Percentiles rank a stretch among this genome's conserved stretches.
Conservation (phyloP, 495 filamentous ascomycete species). For the Lepidopterella palustris region DNA sequence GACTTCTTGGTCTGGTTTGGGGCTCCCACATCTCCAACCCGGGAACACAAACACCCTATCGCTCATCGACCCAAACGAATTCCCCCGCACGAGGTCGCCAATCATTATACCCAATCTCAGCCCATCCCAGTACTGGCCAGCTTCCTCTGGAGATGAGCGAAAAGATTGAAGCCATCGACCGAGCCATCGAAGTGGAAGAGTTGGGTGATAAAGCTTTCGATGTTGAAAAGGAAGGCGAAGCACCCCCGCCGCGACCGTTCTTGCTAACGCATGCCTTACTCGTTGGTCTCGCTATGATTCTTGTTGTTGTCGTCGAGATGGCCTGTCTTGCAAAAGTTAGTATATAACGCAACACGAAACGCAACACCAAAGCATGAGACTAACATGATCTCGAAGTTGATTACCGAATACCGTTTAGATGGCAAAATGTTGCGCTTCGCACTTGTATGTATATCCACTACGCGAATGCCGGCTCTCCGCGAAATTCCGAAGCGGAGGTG, state of each 20-base stretch:
- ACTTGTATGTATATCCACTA: slow-evolving; percentile 17
- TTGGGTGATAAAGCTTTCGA: slow-evolving; percentile 28
- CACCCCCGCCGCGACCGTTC: slow-evolving; percentile 19
- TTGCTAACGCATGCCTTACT: slow-evolving; percentile 26
- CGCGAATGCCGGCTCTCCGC: background rate
- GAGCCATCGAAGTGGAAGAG: slow-evolving; percentile 28
- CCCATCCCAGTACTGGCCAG: slow-evolving; percentile 13
- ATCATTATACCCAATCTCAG: slow-evolving; percentile 25
- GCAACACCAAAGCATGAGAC: background rate
- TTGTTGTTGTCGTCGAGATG: slow-evolving; percentile 26
- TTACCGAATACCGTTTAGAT: slow-evolving; percentile 32
- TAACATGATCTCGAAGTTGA: slow-evolving; percentile 13
- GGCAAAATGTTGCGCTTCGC: slow-evolving; percentile 30
- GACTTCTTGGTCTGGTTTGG: slow-evolving; percentile 30
- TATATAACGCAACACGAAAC: background rate
- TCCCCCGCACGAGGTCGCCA: slow-evolving; percentile 6
- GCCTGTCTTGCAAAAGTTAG: slow-evolving; percentile 24
- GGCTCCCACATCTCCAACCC: slow-evolving; percentile 16
- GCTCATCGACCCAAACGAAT: slow-evolving; percentile 6
- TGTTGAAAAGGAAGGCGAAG: slow-evolving; percentile 24
- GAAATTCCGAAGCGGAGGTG: background rate
- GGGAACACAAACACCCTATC: slow-evolving; percentile 9
- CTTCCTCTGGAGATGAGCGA: slow-evolving; percentile 28
- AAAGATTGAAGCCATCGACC: slow-evolving; percentile 29
- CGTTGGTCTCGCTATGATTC: slow-evolving; percentile 30